Evolutionary conservation across 257 asterid species (phyloP).

Genomic region (Nicotiana undulata): DNA sequence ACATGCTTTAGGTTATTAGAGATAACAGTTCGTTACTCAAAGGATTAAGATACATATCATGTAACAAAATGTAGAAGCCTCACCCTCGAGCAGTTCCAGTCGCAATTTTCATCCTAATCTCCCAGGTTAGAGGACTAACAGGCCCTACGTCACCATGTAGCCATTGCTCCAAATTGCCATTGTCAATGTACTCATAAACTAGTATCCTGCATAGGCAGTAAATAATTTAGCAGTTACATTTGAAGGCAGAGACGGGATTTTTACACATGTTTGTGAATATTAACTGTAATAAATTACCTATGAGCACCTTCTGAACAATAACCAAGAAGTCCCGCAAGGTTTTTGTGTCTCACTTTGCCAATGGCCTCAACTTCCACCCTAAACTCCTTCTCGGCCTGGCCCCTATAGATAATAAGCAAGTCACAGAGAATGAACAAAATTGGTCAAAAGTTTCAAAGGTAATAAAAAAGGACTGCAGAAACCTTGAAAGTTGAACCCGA

Average conservation of each 20-base stretch:
- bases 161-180: slow-evolving; percentile 99
- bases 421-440: slow-evolving; percentile 1
- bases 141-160: slow-evolving; percentile 92
- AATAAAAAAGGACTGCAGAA: too few relatives aligned
- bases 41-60: not conserved
- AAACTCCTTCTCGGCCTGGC: slow-evolving; percentile 94
- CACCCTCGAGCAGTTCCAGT: slow-evolving; percentile 96
- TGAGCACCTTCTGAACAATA: slow-evolving; percentile 89
- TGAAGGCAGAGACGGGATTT: not conserved
- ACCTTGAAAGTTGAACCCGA: not conserved
- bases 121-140: slow-evolving; percentile 93
- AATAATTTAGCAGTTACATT: not conserved
- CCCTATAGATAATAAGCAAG: slow-evolving; percentile 42
- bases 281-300: slow-evolving; percentile 38
- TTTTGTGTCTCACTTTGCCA: slow-evolving; percentile 96
- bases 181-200: slow-evolving; percentile 83
- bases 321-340: slow-evolving; percentile 87
- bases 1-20: not conserved
- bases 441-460: not conserved
- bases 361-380: slow-evolving; percentile 99
- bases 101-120: slow-evolving; percentile 81
- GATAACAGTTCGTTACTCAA: not conserved
- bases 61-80: not conserved
- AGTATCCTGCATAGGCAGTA: slow-evolving; percentile 57
- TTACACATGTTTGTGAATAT: not conserved